Conservation (phyloP, 371 early-diverging fungal genomes). For the Mortierella sp. region DNA sequence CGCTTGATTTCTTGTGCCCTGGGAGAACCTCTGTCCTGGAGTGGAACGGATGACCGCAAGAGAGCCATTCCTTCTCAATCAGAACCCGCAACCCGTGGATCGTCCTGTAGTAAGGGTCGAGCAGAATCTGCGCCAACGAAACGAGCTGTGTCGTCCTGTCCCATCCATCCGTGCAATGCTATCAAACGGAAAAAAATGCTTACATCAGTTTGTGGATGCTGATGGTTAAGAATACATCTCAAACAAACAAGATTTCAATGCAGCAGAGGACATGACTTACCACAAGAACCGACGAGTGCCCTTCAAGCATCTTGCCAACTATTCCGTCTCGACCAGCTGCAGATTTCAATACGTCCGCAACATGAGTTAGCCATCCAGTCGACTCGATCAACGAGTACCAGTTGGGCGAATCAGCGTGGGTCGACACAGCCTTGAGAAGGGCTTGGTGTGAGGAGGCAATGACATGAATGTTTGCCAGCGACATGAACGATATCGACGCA, state of each 20-base stretch:
- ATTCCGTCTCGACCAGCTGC: slow-evolving; percentile 58
- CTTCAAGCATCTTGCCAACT: slow-evolving; percentile 52
- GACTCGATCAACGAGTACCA: slow-evolving; percentile 56
- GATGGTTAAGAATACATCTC: too few relatives aligned
- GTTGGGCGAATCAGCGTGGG: slow-evolving; percentile 47
- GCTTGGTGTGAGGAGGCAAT: slow-evolving; percentile 53
- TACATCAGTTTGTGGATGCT: not conserved
- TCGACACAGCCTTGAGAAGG: slow-evolving; percentile 52
- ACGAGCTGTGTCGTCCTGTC: slow-evolving; percentile 61
- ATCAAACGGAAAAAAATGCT: not conserved
- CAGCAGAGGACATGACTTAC: slow-evolving; percentile 22
- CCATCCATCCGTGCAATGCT: slow-evolving; percentile 64
- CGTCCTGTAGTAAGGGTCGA: slow-evolving; percentile 60
- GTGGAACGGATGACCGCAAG: slow-evolving; percentile 58
- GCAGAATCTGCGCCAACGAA: slow-evolving; percentile 56
- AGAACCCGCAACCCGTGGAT: slow-evolving; percentile 57
- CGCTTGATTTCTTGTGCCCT: slow-evolving; percentile 16
- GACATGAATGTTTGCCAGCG: slow-evolving; percentile 56
- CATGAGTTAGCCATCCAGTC: slow-evolving; percentile 58
- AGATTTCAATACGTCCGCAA: slow-evolving; percentile 56
- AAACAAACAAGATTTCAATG: not conserved
- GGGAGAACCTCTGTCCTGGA: slow-evolving; percentile 38
- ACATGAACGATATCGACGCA: slow-evolving; percentile 51
- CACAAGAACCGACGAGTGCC: slow-evolving; percentile 56
- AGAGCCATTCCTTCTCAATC: slow-evolving; percentile 62